phyloP scores from a whole-genome alignment of 2,329 filamentous ascomycete genomes.

The Fusarium pilosicola region DNA sequence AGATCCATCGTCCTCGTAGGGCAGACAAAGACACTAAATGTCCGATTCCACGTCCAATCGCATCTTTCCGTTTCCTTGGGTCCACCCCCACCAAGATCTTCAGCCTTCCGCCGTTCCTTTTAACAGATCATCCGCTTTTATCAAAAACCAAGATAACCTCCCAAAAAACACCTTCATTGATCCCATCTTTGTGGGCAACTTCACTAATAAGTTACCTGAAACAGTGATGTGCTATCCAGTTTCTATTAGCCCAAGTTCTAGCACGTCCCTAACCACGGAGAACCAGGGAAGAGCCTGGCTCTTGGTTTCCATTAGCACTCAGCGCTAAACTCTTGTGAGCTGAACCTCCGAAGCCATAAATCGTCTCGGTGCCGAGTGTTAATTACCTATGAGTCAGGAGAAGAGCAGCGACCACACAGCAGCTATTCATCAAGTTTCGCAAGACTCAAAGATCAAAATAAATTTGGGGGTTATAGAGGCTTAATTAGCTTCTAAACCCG shows the following conservation, averaged over 20 bases:
- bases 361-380: constrained; percentile 10
- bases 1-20: not conserved
- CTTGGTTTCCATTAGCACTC: constrained; percentile 3
- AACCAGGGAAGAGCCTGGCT: constrained; percentile 22
- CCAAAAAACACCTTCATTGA: constrained; percentile 18
- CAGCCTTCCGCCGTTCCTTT: not conserved
- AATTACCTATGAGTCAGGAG: constrained; percentile 27
- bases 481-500: not conserved
- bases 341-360: constrained; percentile 21
- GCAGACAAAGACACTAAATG: constrained; percentile 2
- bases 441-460: not conserved
- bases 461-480: not conserved
- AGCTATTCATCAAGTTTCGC: constrained; percentile 6
- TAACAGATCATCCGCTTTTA: not conserved
- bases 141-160: constrained; percentile 18
- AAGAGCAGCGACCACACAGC: not conserved
- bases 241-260: constrained; percentile 6
- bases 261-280: not conserved
- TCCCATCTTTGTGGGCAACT: constrained; percentile 1
- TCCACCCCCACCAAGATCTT: constrained; percentile 14
- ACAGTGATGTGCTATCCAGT: constrained; percentile 11
- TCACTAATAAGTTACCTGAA: constrained; percentile 27
- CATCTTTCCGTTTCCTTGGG: constrained; percentile 7
- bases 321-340: constrained; percentile 30
- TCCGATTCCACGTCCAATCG: constrained; percentile 8